These are phyloP conservation scores for Haematococcus lacustris DNA, from an alignment of 139 green algal genomes.

Conservation along the genomic window DNA sequence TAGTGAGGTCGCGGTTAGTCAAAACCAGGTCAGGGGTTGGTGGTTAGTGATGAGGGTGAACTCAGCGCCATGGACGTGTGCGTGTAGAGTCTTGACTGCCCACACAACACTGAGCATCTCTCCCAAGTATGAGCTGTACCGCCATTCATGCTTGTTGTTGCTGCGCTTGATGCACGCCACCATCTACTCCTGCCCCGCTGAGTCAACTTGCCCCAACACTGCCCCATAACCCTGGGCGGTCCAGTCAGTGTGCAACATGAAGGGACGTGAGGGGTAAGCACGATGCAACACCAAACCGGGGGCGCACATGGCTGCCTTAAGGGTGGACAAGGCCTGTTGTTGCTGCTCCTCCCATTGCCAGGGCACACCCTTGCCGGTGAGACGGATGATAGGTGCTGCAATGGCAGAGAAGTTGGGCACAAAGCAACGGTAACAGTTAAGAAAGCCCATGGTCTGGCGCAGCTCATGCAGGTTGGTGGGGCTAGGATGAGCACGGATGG, in stretches of 20 bases:
- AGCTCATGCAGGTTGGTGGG: conserved; percentile 21
- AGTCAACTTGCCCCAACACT: conserved; percentile 29
- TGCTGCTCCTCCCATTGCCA: conserved; percentile 19
- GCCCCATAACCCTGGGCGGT: conserved; percentile 13
- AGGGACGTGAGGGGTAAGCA: background rate
- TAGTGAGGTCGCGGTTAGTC: background rate
- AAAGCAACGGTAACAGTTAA: conserved; percentile 41
- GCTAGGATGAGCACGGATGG: conserved; percentile 19
- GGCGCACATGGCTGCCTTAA: conserved; percentile 1
- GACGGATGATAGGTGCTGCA: conserved; percentile 12
- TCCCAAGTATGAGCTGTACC: conserved; percentile 15
- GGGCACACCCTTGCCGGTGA: conserved; percentile 16
- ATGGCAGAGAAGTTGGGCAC: conserved; percentile 23
- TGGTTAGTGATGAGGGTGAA: conserved; percentile 31
- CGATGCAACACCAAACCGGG: conserved; percentile 6
- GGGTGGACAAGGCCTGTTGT: background rate
- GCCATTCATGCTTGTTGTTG: conserved; percentile 16
- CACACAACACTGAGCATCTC: too few species aligned
- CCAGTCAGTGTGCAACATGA: conserved; percentile 14
- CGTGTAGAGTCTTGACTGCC: too few species aligned
- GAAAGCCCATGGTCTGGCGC: conserved; percentile 23
- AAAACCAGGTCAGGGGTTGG: conserved; percentile 24
- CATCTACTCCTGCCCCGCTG: conserved; percentile 21
- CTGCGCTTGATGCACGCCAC: conserved; percentile 19
- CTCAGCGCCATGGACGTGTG: too few species aligned